Evolutionary conservation across 2,329 filamentous ascomycete species (phyloP), one percentile per base, ranked within the genome.

Genomic region (Diaporthe sp.): DNA sequence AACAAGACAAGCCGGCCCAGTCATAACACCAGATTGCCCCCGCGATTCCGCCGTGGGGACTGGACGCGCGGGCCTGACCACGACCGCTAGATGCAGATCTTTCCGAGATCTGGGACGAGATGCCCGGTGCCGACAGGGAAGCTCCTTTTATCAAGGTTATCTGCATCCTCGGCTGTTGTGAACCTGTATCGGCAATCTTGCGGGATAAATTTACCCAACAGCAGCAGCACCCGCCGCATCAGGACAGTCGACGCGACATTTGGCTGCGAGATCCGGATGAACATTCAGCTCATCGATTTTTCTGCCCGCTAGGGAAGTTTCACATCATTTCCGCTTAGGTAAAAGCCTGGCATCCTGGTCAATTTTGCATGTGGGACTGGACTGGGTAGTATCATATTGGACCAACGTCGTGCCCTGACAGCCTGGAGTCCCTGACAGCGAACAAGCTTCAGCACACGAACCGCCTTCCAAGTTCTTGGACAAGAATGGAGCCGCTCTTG

Each of bases 111-210:
- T 17, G 58, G 58, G 30, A 9, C 13, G 25, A 25, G 33, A 64
- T 17, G 52, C 25, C 60, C 45, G 45, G 42, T 25, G 30, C 12
- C 19, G 40, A 47, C 47, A 73, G 25, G 64, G 50, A 57, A 28
- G 19, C 55, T 54, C 35, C 33, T 30, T 25, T 33, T 66, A 69
- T 75, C 71, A 71, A 57, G 30, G 47, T 75, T 75, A 71, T 75
- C 25, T 45, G 67, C 54, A 35, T 52, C 69, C 66, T 38, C 58
- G 52, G 50, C 35, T 70, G 64, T 54, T 67, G 64, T 67, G 45
- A 12, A 38, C 64, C 22, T 28, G 64, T 10, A 45, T 50, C 22
- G 47, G 33, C 42, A 22, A n/a, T 40, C 15, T 40, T 22, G 57
- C 57, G 40, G 57, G 22, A 60, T 15, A 42, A 42, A 17, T 42